Conservation (phyloP, 768 basidiomycete genomes). For the Tubosaeta sp. region DNA sequence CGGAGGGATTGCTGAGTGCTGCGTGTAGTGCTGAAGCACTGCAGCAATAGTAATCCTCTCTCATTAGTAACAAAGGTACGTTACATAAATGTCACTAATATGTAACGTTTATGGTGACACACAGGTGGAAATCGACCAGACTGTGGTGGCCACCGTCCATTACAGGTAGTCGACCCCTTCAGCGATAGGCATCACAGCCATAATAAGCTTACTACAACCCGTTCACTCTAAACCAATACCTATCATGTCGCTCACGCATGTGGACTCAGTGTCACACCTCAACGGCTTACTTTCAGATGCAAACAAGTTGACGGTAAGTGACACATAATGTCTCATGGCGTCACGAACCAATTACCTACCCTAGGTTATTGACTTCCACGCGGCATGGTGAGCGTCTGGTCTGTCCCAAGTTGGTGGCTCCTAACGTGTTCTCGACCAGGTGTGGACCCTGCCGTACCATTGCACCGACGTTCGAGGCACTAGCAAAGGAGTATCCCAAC, state of each 20-base stretch:
- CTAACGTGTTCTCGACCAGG: slow-evolving; percentile 39
- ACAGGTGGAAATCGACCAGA: no score
- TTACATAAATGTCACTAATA: no score
- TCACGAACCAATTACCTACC: neutral
- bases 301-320: slow-evolving; percentile 59
- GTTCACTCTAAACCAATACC: neutral
- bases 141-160: slow-evolving; percentile 2
- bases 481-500: slow-evolving; percentile 61
- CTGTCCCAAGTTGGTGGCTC: neutral
- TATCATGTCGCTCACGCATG: slow-evolving; percentile 56
- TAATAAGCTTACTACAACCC: no score
- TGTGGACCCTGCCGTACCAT: slow-evolving; percentile 85
- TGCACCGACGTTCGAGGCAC: slow-evolving; percentile 67
- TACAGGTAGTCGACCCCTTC: neutral
- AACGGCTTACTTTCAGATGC: slow-evolving; percentile 54
- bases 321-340: neutral
- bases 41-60: no score
- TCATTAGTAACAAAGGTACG: no score
- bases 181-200: neutral
- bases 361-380: slow-evolving; percentile 85
- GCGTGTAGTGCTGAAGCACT: no score
- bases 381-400: slow-evolving; percentile 55
- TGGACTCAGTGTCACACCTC: slow-evolving; percentile 61
- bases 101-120: no score
- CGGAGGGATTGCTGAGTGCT: no score